Evolutionary conservation across 331 rosid genomes (phyloP).

Genomic region (Arachis monticola): DNA sequence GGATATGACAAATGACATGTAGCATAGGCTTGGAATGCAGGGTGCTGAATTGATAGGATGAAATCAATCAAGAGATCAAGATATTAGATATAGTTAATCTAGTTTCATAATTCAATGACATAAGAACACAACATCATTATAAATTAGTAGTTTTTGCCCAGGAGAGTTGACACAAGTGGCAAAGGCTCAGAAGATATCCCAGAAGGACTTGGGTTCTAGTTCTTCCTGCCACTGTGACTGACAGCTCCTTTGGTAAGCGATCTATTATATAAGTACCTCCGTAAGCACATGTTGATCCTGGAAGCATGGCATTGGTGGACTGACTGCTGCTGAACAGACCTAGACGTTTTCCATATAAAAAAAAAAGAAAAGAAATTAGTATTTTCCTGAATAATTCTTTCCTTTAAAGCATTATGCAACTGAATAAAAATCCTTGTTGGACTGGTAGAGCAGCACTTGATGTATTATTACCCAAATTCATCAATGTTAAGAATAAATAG

Average conservation of each 20-base stretch:
- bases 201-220: too few relatives aligned
- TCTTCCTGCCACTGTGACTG: too few relatives aligned
- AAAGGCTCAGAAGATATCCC: too few relatives aligned
- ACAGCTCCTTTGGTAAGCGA: too few relatives aligned
- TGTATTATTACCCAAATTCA: neutral
- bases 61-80: slow-evolving; percentile 22
- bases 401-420: slow-evolving; percentile 6
- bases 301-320: too few relatives aligned
- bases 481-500: neutral
- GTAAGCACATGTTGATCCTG: too few relatives aligned
- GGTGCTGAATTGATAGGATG: slow-evolving; percentile 22
- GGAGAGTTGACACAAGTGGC: too few relatives aligned
- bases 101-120: neutral
- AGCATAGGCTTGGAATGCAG: slow-evolving; percentile 27
- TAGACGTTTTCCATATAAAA: too few relatives aligned
- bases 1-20: slow-evolving; percentile 19
- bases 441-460: neutral
- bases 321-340: too few relatives aligned
- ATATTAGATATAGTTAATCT: slow-evolving; percentile 21
- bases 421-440: neutral
- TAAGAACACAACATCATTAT: neutral
- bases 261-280: too few relatives aligned
- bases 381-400: slow-evolving; percentile 22
- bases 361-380: neutral
- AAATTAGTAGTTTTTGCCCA: neutral